Conservation (phyloP, 257 asterid species). For the Linaria vulgaris region DNA sequence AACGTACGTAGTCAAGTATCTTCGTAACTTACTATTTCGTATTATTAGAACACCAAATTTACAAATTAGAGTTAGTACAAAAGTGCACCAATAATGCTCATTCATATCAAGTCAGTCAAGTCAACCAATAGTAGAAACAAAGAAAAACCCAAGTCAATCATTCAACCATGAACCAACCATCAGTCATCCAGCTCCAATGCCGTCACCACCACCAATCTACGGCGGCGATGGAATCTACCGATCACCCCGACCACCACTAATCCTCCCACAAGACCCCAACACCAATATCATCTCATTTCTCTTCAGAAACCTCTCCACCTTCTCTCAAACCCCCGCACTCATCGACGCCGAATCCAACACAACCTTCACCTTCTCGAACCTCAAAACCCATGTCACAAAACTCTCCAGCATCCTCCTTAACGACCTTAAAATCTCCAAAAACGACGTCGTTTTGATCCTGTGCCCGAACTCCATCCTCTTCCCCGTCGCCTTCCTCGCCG, state of each 20-base stretch:
- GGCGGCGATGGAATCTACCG: slow-evolving; percentile 32
- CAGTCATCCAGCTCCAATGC: too few species aligned
- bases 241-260: slow-evolving; percentile 38
- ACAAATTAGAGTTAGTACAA: too few species aligned
- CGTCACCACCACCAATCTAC: slow-evolving; percentile 12
- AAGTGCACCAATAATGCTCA: too few species aligned
- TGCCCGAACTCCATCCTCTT: slow-evolving; percentile 39
- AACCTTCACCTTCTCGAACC: slow-evolving; percentile 29
- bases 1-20: too few species aligned
- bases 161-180: too few species aligned
- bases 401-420: slow-evolving; percentile 29
- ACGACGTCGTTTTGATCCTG: slow-evolving; percentile 31
- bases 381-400: slow-evolving; percentile 23
- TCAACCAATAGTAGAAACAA: too few species aligned
- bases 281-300: slow-evolving; percentile 30
- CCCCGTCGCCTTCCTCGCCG: slow-evolving; percentile 32
- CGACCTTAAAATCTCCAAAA: slow-evolving; percentile 31
- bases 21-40: too few species aligned
- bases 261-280: slow-evolving; percentile 32
- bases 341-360: slow-evolving; percentile 31
- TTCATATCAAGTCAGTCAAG: too few species aligned
- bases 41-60: too few species aligned
- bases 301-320: slow-evolving; percentile 28
- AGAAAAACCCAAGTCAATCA: too few species aligned
- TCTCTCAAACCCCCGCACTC: slow-evolving; percentile 34